Base-by-base conservation (phyloP, 257 asterid genomes). In the Solanum neorickii region DNA sequence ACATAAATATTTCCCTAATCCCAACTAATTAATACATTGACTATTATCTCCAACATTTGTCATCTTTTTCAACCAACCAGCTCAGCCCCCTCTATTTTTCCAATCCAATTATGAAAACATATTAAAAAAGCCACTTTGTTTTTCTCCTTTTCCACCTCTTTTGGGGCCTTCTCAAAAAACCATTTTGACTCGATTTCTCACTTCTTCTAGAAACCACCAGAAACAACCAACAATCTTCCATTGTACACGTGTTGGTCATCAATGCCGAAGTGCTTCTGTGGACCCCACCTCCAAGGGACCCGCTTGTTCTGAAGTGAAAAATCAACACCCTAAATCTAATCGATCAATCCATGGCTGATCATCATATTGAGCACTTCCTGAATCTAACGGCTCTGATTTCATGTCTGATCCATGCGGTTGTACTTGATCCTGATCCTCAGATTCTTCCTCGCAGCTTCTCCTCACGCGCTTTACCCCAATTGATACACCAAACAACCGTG, bases 401-500 rank as follows among this genome's bases (percentile, higher is more conserved):
- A 89, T 87, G 3, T 88, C 92, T 2, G 87, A 21, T 31, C 87
- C 90, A 13, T 85, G 90, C 68, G 49, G 72, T 76, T n/a, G 85
- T 42, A 15, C 27, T 83, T 29, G 91, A 25, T 88, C 82, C 89
- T 25, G 80, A 65, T 88, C 82, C 90, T 25, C 74, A 13, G 80
- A 18, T 18, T 74, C 90, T 33, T 87, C 91, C 3, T 84, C 92
- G 5, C 82, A 84, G 78, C 84, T 83, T 25, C 88, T 86, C 88
- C 86, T 93, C 90, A 68, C 46, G 74, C 97, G 92, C 91, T 95
- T 96, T 3, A 83, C 87, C 4, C 96, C 94, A 46, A 93, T 83
- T 13, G 96, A 56, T 16, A 96, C 94, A 47, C 98, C 99, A 69
- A 96, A 96, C 47, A 96, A 86, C 65, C 92, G 90, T 27, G 96